Evolutionary conservation across 192 early-diverging fungal genomes (phyloP).

Genomic region (Gorgonomyces haynaldii): DNA sequence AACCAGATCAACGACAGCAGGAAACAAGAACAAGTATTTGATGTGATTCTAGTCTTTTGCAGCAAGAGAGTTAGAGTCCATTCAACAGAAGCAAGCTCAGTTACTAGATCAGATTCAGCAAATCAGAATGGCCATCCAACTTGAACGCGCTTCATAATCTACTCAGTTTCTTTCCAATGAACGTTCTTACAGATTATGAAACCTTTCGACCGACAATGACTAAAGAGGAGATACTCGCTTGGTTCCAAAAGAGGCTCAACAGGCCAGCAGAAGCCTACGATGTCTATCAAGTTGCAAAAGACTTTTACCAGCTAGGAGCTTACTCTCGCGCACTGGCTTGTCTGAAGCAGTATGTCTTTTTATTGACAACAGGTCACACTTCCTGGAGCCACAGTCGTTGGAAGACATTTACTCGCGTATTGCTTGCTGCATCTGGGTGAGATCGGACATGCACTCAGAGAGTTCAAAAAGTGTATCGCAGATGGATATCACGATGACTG

Average conservation of each 20-base stretch:
- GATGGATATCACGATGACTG: conserved; percentile 49
- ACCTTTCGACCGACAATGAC: conserved; percentile 28
- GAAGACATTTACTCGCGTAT: conserved; percentile 47
- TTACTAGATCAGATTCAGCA: no score
- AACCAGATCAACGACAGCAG: conserved; percentile 31
- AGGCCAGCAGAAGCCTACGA: conserved; percentile 38
- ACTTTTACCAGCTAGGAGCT: conserved; percentile 51
- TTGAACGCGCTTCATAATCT: not conserved
- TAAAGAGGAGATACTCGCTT: conserved; percentile 34
- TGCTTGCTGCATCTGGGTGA: conserved; percentile 46
- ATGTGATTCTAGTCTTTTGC: no score
- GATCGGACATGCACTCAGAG: conserved; percentile 30
- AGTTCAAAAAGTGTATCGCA: conserved; percentile 49
- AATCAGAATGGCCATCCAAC: no score
- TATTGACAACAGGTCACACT: conserved; percentile 25
- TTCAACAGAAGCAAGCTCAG: no score
- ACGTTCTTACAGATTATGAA: conserved; percentile 7
- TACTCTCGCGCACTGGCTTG: conserved; percentile 42
- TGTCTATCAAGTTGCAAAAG: conserved; percentile 43
- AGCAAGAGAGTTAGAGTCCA: no score
- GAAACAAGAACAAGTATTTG: conserved; percentile 32
- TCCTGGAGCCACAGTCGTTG: conserved; percentile 31
- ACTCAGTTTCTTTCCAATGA: not conserved
- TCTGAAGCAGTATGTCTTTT: conserved; percentile 40
- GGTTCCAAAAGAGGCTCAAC: conserved; percentile 38